Percentiles rank a stretch among this genome's conserved stretches.
Conservation (phyloP, 2,329 filamentous ascomycete species). For the Cercospora sesami region DNA sequence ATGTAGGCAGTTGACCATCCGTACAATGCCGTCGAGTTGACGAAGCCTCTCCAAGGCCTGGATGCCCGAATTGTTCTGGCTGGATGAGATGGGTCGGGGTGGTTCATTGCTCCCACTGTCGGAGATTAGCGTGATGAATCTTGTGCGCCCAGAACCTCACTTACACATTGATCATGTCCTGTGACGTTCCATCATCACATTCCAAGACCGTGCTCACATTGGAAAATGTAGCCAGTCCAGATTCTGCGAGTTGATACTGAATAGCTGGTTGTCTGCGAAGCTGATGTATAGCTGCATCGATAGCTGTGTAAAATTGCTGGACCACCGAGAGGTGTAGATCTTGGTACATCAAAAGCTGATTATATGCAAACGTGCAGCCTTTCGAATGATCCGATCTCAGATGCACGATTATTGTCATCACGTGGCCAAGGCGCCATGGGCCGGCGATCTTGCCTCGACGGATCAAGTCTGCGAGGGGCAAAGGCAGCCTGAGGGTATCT, state of each 20-base stretch:
- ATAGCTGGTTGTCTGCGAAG: background rate
- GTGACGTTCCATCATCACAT: background rate
- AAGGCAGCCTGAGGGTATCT: background rate
- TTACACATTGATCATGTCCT: background rate
- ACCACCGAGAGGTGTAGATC: background rate
- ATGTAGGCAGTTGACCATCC: conserved; percentile 47
- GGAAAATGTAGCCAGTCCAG: background rate
- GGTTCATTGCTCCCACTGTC: background rate
- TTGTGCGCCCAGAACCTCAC: background rate
- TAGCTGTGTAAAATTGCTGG: background rate
- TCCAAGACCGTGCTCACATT: background rate
- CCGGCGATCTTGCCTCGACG: background rate
- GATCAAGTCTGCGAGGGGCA: background rate
- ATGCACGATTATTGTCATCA: background rate
- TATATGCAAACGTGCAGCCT: background rate
- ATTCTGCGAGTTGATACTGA: background rate
- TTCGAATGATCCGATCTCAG: background rate
- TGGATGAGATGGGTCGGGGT: background rate
- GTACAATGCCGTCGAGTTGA: background rate
- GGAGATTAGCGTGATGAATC: background rate
- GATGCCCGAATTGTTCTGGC: background rate
- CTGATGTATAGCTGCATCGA: background rate
- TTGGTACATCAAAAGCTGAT: background rate
- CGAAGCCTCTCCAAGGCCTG: background rate
- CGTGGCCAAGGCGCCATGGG: background rate